phyloP scores from a whole-genome alignment of 352 stramenopile genomes.

The Globisporangium spiculum region DNA sequence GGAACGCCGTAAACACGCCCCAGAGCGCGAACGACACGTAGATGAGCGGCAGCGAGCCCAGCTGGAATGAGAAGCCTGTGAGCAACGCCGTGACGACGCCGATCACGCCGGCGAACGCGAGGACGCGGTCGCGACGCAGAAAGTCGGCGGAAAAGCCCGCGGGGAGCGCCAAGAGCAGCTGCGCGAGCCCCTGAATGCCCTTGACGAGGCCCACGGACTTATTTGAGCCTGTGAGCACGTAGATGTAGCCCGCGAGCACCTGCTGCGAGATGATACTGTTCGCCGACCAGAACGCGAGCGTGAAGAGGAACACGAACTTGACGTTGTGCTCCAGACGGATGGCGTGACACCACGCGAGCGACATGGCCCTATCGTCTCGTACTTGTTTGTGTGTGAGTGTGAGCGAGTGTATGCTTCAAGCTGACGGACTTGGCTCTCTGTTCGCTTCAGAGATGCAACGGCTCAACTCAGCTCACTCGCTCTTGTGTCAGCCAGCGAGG shows the following conservation, averaged over 20 bases:
- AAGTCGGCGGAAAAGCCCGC: slow-evolving; percentile 56
- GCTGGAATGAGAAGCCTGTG: slow-evolving; percentile 42
- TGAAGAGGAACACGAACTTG: slow-evolving; percentile 72
- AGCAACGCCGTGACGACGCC: slow-evolving; percentile 37
- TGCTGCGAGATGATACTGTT: slow-evolving; percentile 62
- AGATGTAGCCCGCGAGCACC: slow-evolving; percentile 57
- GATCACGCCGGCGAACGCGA: slow-evolving; percentile 35
- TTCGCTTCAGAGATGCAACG: background rate
- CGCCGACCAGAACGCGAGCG: slow-evolving; percentile 54
- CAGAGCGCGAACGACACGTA: slow-evolving; percentile 72
- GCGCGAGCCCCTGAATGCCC: slow-evolving; percentile 47
- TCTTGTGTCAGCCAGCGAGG: background rate
- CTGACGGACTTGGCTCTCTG: background rate
- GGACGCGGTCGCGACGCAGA: slow-evolving; percentile 49
- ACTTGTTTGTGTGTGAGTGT: background rate
- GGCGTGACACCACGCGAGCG: background rate
- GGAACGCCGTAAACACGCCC: slow-evolving; percentile 76
- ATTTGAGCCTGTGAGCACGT: slow-evolving; percentile 51
- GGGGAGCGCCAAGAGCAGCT: slow-evolving; percentile 51
- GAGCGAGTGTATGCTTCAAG: background rate
- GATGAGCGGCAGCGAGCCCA: slow-evolving; percentile 43
- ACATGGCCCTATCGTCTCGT: background rate
- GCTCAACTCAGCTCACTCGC: background rate
- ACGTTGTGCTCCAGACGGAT: slow-evolving; percentile 59
- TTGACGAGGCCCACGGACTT: slow-evolving; percentile 38